Evolutionary conservation across 768 basidiomycete species (phyloP).

Genomic region (Rhodotorula graminis): DNA sequence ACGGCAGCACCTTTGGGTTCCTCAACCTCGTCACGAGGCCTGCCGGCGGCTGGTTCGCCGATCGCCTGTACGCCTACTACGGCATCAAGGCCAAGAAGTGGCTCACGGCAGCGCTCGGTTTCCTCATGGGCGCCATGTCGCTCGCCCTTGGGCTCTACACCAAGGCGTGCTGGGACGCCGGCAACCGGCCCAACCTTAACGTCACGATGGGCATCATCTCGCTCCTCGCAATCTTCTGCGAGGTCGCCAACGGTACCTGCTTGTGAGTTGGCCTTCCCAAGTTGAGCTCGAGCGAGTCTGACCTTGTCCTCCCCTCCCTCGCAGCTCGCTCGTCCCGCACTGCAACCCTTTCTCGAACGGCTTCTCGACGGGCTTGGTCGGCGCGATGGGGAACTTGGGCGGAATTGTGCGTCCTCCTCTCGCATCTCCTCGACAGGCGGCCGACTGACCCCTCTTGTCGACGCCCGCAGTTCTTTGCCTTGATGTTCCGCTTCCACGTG

Average conservation of each 20-base stretch:
- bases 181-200: conserved; percentile 15
- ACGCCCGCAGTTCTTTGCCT: neutral
- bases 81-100: conserved; percentile 53
- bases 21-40: conserved; percentile 57
- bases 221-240: conserved; percentile 48
- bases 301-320: too few species aligned
- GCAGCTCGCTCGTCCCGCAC: conserved; percentile 40
- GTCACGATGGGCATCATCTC: conserved; percentile 38
- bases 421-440: conserved; percentile 39
- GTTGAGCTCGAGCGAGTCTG: neutral
- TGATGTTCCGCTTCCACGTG: conserved; percentile 15
- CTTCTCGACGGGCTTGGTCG: conserved; percentile 51
- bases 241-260: conserved; percentile 55
- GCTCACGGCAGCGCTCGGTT: conserved; percentile 51
- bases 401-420: conserved; percentile 55
- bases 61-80: conserved; percentile 50
- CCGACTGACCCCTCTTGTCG: too few species aligned
- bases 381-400: conserved; percentile 51
- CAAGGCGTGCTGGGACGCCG: conserved; percentile 2
- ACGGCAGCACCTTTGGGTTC: conserved; percentile 51
- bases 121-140: conserved; percentile 52
- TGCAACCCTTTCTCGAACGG: conserved; percentile 50
- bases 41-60: conserved; percentile 54
- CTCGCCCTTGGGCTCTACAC: conserved; percentile 52
- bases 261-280: conserved; percentile 41